Evolutionary conservation across 768 basidiomycete genomes (phyloP), one percentile per base, ranked within the genome.

Genomic region (Tricholomella constricta): DNA sequence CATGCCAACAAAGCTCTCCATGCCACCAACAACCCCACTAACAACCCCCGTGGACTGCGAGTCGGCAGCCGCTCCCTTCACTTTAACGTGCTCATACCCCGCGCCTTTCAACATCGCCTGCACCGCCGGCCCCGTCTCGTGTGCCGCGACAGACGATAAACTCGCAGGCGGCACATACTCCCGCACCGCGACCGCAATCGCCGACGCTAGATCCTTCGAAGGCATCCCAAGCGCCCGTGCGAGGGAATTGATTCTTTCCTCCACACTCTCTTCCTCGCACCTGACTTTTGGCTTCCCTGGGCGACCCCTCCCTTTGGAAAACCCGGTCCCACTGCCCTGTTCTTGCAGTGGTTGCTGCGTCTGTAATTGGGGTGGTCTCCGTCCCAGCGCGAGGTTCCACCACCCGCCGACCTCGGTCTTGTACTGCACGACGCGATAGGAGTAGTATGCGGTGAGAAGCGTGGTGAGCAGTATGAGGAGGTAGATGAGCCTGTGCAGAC

Each of bases 161-260:
- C 80, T 84, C 6, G 81, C 83, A 9, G 80, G 78, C 1, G 86
- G 84, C 9, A 88, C 79, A 55, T 83, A 67, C 26, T 82, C 73
- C 56, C 76, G 75, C 26, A 86, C 81, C 0, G 81, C 84, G 43
- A 71, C 75, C 0, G 83, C 84, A 43, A 89, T 82, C 0, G 86
- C 88, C 15, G 72, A 74, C 2, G 88, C 86, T 1, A 90, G 70
- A 32, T 86, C 82, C 35, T 72, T 69, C 14, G 83, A 73, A 0
- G 81, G 77, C 61, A 89, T 78, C 1, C 86, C 88, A 26, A 90
- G 71, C 27, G 78, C 82, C 6, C 71, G 69, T 10, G 88, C 88
- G 10, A 90, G 73, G 12, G 76, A 80, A 45, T 81, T 78, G 48
- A 89, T 80, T 31, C 76, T 73, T 4, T 74, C 72, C 60, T 88